Conservation (phyloP, 192 early-diverging fungal genomes). For the Umbelopsis sp. region DNA sequence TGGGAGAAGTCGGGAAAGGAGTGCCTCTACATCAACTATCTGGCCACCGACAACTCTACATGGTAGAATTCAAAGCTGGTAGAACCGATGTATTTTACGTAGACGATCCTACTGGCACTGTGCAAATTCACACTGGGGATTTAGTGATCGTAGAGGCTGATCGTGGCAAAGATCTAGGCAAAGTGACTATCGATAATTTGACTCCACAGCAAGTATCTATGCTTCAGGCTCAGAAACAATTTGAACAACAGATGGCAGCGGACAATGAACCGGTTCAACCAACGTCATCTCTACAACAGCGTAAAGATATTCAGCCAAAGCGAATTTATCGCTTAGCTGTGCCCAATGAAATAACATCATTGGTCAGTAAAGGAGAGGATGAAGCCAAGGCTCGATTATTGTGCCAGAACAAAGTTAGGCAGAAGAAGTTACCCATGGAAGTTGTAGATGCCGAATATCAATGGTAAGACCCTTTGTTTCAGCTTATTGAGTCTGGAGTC, state of each 20-base stretch:
- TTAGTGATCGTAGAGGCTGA: constrained; percentile 88
- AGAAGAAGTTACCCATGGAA: constrained; percentile 92
- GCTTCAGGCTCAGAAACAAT: constrained; percentile 38
- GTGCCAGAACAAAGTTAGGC: constrained; percentile 88
- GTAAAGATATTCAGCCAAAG: constrained; percentile 88
- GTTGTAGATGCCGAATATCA: constrained; percentile 98
- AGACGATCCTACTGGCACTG: constrained; percentile 46
- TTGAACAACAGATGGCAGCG: constrained; percentile 30
- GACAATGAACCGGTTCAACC: constrained; percentile 49
- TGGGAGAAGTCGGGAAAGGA: constrained; percentile 38
- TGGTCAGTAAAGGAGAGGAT: constrained; percentile 83
- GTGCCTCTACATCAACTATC: constrained; percentile 50
- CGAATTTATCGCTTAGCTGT: constrained; percentile 87
- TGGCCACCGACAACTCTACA: constrained; percentile 63
- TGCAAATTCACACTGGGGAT: constrained; percentile 60
- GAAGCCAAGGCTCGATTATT: constrained; percentile 86
- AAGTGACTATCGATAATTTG: constrained; percentile 72
- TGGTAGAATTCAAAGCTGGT: constrained; percentile 88
- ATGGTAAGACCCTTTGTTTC: constrained; percentile 62
- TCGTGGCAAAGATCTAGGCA: constrained; percentile 86
- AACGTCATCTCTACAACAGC: constrained; percentile 36
- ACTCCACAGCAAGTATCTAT: constrained; percentile 53
- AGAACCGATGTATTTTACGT: constrained; percentile 82
- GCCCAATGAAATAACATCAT: constrained; percentile 76
- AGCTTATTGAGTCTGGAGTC: not conserved